These are phyloP conservation scores for Elongisporangium senticosum DNA, from an alignment of 352 stramenopile species.

Conservation along the genomic window DNA sequence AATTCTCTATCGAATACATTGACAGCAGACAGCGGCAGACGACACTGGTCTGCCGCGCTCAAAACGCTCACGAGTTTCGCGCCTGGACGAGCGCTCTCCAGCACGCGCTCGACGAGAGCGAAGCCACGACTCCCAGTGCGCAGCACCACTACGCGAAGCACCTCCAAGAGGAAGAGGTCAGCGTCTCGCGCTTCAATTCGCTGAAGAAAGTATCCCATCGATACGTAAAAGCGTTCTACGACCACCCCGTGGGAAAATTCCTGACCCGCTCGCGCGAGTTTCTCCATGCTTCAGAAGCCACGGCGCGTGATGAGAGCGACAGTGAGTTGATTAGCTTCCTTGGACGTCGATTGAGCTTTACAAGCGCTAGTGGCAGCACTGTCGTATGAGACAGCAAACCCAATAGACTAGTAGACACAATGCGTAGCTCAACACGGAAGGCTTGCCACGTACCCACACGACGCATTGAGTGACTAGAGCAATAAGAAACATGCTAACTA, in stretches of 20 bases:
- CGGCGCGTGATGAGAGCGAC: not conserved
- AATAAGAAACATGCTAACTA: conserved; percentile 2
- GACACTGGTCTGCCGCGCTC: not conserved
- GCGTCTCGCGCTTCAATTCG: not conserved
- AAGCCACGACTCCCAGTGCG: not conserved
- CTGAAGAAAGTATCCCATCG: not conserved
- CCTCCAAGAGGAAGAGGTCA: not conserved
- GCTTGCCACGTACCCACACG: not conserved
- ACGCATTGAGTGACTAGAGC: not conserved
- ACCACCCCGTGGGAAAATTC: not conserved
- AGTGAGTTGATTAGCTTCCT: not conserved
- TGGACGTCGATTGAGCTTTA: not conserved
- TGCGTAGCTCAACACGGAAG: not conserved
- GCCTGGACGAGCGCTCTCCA: not conserved
- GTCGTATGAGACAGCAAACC: not conserved
- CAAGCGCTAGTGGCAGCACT: not conserved
- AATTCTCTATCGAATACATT: not conserved
- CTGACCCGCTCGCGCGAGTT: not conserved
- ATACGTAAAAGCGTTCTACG: not conserved
- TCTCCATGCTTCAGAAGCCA: not conserved
- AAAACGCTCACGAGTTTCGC: not conserved
- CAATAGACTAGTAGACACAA: not conserved
- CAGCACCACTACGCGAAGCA: not conserved
- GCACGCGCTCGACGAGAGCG: not conserved
- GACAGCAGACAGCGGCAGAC: not conserved